phyloP scores from a whole-genome alignment of 1,284 basidiomycete genomes.

The Ustilago sp. region DNA sequence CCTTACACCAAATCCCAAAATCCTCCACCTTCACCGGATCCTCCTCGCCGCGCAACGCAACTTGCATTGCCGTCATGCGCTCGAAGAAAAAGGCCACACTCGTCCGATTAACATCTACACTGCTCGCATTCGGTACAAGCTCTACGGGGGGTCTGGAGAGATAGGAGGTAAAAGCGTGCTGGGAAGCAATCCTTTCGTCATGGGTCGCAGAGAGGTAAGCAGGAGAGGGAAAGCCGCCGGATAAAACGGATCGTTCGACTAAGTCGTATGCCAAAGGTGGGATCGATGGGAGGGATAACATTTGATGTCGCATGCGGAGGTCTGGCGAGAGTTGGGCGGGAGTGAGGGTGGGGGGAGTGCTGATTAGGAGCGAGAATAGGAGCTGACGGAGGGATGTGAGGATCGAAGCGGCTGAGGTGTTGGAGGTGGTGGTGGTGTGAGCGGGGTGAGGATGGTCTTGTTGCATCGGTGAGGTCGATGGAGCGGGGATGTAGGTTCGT shows the following conservation, averaged over 20 bases:
- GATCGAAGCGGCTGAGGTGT: too few species aligned
- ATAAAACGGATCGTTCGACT: slow-evolving; percentile 4
- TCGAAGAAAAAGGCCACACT: slow-evolving; percentile 4
- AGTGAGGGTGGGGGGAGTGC: slow-evolving; percentile 14
- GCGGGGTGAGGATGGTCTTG: too few species aligned
- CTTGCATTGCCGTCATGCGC: background rate
- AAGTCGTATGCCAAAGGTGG: slow-evolving; percentile 20
- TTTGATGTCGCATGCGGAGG: slow-evolving; percentile 36
- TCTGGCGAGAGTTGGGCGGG: slow-evolving; percentile 27
- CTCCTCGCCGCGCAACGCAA: background rate
- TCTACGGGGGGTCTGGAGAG: slow-evolving; percentile 38
- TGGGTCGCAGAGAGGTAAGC: slow-evolving; percentile 1
- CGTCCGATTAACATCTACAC: background rate
- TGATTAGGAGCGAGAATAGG: slow-evolving; percentile 18
- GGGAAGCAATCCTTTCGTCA: background rate
- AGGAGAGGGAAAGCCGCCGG: background rate
- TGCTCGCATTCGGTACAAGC: background rate
- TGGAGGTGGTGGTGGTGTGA: background rate
- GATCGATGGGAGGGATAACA: slow-evolving; percentile 23
- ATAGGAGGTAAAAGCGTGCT: slow-evolving; percentile 12
- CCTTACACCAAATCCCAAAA: slow-evolving; percentile 14
- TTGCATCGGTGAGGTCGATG: background rate
- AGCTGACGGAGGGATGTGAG: background rate
- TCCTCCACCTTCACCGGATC: slow-evolving; percentile 20
- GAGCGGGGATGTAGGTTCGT: slow-evolving; percentile 1